These are phyloP conservation scores for Conidiobolus coronatus DNA, from an alignment of 371 early-diverging fungal species.

Conservation along the genomic window DNA sequence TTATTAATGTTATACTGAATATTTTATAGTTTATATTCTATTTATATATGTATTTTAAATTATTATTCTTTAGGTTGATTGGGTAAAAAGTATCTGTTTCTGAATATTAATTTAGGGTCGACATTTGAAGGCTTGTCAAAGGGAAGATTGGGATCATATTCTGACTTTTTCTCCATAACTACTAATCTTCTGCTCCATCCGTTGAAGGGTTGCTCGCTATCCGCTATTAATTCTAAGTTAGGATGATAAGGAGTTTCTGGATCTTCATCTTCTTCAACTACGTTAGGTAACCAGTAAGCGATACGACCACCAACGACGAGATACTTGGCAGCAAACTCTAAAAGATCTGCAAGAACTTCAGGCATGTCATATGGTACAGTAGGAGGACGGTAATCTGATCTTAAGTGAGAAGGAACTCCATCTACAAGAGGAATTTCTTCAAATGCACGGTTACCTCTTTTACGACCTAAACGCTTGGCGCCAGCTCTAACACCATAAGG, in stretches of 20 bases:
- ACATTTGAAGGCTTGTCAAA: not conserved
- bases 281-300: constrained; percentile 89
- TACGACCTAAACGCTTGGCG: constrained; percentile 72
- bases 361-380: constrained; percentile 87
- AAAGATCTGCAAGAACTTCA: constrained; percentile 60
- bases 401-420: constrained; percentile 33
- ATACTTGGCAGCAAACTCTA: constrained; percentile 57
- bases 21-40: no score
- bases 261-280: constrained; percentile 36
- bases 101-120: no score
- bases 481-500: constrained; percentile 97
- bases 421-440: constrained; percentile 24
- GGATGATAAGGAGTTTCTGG: constrained; percentile 52
- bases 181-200: constrained; percentile 83
- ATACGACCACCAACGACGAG: constrained; percentile 70
- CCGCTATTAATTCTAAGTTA: constrained; percentile 48
- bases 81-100: no score
- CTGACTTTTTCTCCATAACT: constrained; percentile 68
- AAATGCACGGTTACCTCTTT: constrained; percentile 27
- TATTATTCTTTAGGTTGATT: no score
- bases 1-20: no score
- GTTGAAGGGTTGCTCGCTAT: constrained; percentile 82
- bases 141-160: constrained; percentile 1
- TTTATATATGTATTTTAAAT: no score
- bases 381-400: constrained; percentile 46